These are phyloP conservation scores for Suillus subluteus DNA, from an alignment of 768 basidiomycete species.

Conservation along the genomic window DNA sequence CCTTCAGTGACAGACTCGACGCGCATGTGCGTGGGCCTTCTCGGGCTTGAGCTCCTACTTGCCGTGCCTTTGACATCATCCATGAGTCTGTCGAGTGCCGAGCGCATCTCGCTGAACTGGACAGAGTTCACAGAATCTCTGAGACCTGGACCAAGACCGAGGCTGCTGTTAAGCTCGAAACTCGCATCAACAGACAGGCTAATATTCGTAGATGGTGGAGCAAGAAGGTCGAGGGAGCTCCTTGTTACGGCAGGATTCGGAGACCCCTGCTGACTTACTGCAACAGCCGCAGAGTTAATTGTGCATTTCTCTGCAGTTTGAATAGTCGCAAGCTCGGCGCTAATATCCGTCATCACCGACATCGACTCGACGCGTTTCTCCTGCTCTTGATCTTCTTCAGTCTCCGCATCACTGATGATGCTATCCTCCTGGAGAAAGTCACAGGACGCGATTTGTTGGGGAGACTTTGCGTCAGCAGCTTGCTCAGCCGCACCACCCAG, in stretches of 20 bases:
- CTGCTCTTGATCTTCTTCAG: constrained; percentile 20
- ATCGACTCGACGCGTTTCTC: constrained; percentile 44
- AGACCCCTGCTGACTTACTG: constrained; percentile 6
- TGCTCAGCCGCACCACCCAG: constrained; percentile 11
- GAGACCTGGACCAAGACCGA: constrained; percentile 25
- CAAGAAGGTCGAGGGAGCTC: not conserved
- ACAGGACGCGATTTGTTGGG: not conserved
- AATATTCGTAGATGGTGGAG: constrained; percentile 19
- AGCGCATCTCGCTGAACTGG: constrained; percentile 71
- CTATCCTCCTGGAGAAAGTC: constrained; percentile 8
- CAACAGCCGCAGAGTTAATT: constrained; percentile 21
- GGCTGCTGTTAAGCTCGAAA: constrained; percentile 30
- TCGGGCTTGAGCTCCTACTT: constrained; percentile 29
- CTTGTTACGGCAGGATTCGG: not conserved
- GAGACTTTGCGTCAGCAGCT: not conserved
- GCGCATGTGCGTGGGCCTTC: constrained; percentile 22
- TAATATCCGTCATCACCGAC: constrained; percentile 41
- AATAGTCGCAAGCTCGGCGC: constrained; percentile 55
- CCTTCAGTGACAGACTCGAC: constrained; percentile 37
- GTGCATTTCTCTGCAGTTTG: constrained; percentile 49
- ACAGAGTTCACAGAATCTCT: constrained; percentile 51
- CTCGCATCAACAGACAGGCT: constrained; percentile 25
- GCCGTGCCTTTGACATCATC: constrained; percentile 53
- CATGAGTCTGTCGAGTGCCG: constrained; percentile 73
- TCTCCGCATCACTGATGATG: constrained; percentile 20